Evolutionary conservation across 345 rosid genomes (phyloP).

Genomic region (Rhodomyrtus tomentosa): DNA sequence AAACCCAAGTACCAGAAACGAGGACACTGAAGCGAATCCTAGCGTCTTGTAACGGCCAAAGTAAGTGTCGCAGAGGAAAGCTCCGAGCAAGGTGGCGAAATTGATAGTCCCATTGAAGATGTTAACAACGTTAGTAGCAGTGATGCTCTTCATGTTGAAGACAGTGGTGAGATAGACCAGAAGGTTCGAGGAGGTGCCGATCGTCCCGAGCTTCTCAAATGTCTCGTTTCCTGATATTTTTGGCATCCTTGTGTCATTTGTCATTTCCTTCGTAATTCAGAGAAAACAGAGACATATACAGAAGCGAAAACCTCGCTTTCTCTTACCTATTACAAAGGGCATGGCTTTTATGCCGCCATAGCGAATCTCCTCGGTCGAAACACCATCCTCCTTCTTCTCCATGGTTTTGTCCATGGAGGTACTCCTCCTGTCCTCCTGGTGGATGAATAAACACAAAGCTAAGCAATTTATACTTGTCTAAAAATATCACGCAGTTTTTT

Average conservation of each 20-base stretch:
- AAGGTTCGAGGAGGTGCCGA: conserved; percentile 39
- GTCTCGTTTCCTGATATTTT: conserved; percentile 48
- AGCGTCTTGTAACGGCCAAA: conserved; percentile 64
- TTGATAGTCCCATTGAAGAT: conserved; percentile 50
- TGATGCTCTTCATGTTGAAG: conserved; percentile 61
- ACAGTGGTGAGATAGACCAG: conserved; percentile 43
- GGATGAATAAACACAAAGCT: background rate
- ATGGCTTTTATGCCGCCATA: conserved; percentile 4
- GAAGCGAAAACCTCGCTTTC: background rate
- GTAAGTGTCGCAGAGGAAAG: conserved; percentile 57
- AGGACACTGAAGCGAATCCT: conserved; percentile 43
- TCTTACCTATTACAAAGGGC: conserved; percentile 7
- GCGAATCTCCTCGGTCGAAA: background rate
- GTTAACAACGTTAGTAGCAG: conserved; percentile 45
- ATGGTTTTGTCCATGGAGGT: background rate
- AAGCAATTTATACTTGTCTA: background rate
- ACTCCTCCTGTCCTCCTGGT: background rate
- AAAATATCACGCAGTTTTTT: background rate
- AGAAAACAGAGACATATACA: background rate
- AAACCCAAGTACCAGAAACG: conserved; percentile 32
- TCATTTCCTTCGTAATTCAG: background rate
- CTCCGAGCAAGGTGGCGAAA: conserved; percentile 52
- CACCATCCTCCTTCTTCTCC: background rate
- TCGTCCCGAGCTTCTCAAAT: conserved; percentile 60
- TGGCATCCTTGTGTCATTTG: background rate